These are phyloP conservation scores for Diaporthe eres DNA, from an alignment of 2,329 filamentous ascomycete species.

Conservation along the genomic window DNA sequence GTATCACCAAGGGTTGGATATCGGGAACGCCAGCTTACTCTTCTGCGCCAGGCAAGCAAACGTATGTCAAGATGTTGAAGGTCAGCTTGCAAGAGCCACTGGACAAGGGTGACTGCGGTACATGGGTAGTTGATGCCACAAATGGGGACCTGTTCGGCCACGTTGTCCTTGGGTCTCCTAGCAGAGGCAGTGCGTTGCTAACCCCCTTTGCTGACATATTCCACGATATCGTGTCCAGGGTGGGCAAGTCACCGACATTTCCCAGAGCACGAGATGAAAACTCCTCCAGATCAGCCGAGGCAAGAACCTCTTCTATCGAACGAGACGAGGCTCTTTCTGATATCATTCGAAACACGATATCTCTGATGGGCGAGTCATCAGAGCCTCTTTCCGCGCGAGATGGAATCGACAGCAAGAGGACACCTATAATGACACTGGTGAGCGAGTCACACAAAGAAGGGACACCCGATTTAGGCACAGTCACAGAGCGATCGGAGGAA, in stretches of 20 bases:
- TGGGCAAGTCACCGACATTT: background rate
- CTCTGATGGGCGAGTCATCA: too few relatives aligned
- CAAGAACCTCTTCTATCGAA: too few relatives aligned
- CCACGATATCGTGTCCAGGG: background rate
- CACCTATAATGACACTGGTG: too few relatives aligned
- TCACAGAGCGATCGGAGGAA: background rate
- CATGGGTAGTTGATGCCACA: background rate
- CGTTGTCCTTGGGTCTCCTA: conserved; percentile 25
- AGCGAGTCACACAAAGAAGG: background rate
- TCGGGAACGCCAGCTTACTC: conserved; percentile 18
- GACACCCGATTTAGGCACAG: background rate
- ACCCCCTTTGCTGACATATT: conserved; percentile 10
- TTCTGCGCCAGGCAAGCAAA: background rate
- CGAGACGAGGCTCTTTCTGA: too few relatives aligned
- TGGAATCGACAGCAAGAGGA: background rate
- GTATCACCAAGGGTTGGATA: conserved; percentile 4
- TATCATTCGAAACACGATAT: too few relatives aligned
- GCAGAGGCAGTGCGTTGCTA: background rate
- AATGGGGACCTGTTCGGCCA: conserved; percentile 20
- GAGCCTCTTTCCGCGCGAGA: too few relatives aligned
- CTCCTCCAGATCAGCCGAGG: too few relatives aligned
- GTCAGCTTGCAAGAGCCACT: conserved; percentile 4
- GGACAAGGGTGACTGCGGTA: conserved; percentile 7
- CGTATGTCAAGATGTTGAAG: background rate
- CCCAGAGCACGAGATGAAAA: background rate